Evolutionary conservation across 352 stramenopile genomes (phyloP).

Genomic region (Globisporangium barbulae): DNA sequence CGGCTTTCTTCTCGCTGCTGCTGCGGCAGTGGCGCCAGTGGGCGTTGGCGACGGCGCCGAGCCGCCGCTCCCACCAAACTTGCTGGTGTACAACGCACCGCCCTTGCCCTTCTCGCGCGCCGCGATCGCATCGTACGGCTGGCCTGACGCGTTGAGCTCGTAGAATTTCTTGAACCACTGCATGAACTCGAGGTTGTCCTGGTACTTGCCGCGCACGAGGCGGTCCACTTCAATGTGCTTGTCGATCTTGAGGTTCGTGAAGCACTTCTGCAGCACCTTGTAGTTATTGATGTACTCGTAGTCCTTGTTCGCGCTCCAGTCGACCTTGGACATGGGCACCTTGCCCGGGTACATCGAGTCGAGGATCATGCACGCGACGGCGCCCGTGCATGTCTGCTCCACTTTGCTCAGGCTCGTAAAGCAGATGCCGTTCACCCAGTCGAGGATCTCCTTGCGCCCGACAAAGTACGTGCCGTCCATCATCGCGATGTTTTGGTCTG

Average conservation of each 20-base stretch:
- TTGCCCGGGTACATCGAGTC: slow-evolving; percentile 93
- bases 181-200: slow-evolving; percentile 99
- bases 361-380: slow-evolving; percentile 97
- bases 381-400: slow-evolving; percentile 96
- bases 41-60: slow-evolving; percentile 29
- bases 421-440: slow-evolving; percentile 98
- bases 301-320: slow-evolving; percentile 96
- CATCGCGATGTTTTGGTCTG: slow-evolving; percentile 90
- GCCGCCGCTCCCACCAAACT: slow-evolving; percentile 41
- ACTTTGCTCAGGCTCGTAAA: slow-evolving; percentile 95
- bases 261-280: slow-evolving; percentile 98
- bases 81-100: slow-evolving; percentile 72
- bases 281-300: slow-evolving; percentile 99
- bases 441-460: slow-evolving; percentile 95
- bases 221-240: slow-evolving; percentile 97
- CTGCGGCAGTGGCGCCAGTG: slow-evolving; percentile 11
- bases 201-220: slow-evolving; percentile 98
- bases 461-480: slow-evolving; percentile 98
- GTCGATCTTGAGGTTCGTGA: slow-evolving; percentile 95
- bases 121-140: slow-evolving; percentile 93
- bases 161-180: slow-evolving; percentile 97
- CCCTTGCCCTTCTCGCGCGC: slow-evolving; percentile 94
- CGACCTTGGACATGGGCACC: slow-evolving; percentile 96
- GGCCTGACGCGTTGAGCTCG: slow-evolving; percentile 77
- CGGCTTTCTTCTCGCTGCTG: slow-evolving; percentile 44